Conservation (phyloP, 441 rosid species). For the Arabidopsis lyrata region DNA sequence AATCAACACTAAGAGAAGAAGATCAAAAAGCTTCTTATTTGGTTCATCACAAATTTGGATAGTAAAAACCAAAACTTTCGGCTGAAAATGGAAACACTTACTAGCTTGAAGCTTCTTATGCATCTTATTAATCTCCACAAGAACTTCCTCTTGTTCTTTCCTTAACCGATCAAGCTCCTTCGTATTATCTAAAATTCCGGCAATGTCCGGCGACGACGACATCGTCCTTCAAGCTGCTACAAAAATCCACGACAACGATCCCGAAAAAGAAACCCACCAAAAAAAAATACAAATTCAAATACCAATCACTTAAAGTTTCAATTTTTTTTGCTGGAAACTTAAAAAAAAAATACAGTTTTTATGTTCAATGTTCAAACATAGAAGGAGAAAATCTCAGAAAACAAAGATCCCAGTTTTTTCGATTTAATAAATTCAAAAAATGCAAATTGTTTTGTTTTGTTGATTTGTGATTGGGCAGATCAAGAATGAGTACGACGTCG, state of each 20-base stretch:
- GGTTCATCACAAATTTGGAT: neutral
- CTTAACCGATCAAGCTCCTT: conserved; percentile 88
- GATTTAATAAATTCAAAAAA: conserved; percentile 19
- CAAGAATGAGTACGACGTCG: conserved; percentile 18
- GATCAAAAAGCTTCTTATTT: conserved; percentile 1
- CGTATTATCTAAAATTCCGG: conserved; percentile 72
- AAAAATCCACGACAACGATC: conserved; percentile 25
- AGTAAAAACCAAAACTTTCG: neutral
- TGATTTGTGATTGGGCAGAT: conserved; percentile 17
- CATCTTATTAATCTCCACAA: conserved; percentile 85
- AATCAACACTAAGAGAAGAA: neutral
- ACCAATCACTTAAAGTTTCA: neutral
- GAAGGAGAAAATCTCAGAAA: conserved; percentile 17
- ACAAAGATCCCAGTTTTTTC: conserved; percentile 23
- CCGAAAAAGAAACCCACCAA: neutral
- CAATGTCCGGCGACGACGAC: conserved; percentile 65
- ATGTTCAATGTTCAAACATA: conserved; percentile 20
- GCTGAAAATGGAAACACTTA: conserved; percentile 5
- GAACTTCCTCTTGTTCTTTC: conserved; percentile 78
- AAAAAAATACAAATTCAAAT: neutral
- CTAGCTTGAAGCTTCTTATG: conserved; percentile 61
- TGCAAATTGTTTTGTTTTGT: conserved; percentile 21
- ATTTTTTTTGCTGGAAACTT: neutral
- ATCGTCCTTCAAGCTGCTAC: conserved; percentile 30
- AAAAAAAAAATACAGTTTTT: neutral